phyloP scores from a whole-genome alignment of 768 basidiomycete genomes.

The Gloeopeniophorella convolvens region DNA sequence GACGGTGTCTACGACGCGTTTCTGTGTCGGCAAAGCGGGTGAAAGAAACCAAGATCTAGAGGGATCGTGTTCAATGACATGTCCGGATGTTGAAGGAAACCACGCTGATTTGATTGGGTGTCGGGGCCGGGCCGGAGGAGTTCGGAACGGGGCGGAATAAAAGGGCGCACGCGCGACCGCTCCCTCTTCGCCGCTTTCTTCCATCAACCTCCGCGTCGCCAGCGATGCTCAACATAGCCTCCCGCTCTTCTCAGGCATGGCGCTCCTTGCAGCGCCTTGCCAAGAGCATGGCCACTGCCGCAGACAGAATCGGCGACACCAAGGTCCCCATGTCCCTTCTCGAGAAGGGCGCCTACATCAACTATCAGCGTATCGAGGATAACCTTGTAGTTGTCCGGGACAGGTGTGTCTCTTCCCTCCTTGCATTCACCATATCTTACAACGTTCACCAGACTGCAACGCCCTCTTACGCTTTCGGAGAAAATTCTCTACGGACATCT shows the following conservation, averaged over 20 bases:
- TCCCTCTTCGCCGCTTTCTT: neutral
- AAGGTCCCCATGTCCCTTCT: constrained; percentile 86
- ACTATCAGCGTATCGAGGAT: constrained; percentile 97
- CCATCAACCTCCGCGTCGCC: constrained; percentile 13
- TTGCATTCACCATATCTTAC: neutral
- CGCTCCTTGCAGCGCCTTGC: constrained; percentile 19
- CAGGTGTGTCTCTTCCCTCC: constrained; percentile 41
- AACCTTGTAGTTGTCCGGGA: constrained; percentile 85
- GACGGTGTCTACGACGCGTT: too few species aligned
- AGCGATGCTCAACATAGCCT: constrained; percentile 20
- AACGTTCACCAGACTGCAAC: constrained; percentile 54
- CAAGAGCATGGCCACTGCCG: constrained; percentile 72
- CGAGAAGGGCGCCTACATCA: constrained; percentile 78
- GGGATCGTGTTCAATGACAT: too few species aligned
- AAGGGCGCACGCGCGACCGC: neutral
- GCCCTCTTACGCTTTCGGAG: constrained; percentile 90
- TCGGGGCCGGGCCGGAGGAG: constrained; percentile 10
- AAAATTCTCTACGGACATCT: constrained; percentile 98
- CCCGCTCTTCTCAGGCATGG: constrained; percentile 20
- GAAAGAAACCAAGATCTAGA: too few species aligned
- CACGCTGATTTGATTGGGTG: constrained; percentile 16
- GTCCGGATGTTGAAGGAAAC: too few species aligned
- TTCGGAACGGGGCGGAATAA: constrained; percentile 5
- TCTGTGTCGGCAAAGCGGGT: too few species aligned
- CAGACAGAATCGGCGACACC: constrained; percentile 74